These are phyloP conservation scores for Pseudozyma sp. DNA, from an alignment of 1,284 basidiomycete genomes.

Conservation along the genomic window DNA sequence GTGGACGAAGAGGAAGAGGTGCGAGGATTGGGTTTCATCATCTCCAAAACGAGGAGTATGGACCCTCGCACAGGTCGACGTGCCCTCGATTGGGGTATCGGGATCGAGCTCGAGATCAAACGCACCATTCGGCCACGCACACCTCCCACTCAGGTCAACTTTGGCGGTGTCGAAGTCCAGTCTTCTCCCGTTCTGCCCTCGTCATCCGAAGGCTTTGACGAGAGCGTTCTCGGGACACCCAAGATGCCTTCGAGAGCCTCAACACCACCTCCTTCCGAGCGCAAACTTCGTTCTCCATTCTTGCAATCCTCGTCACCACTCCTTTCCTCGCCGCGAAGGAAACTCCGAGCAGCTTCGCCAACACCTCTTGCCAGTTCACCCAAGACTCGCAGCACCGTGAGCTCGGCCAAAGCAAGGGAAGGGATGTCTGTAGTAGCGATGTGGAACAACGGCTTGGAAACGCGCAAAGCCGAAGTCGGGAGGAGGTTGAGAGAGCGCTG, in stretches of 20 bases:
- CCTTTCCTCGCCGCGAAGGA: slow-evolving; percentile 14
- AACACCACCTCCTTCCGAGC: slow-evolving; percentile 25
- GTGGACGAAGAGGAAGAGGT: slow-evolving; percentile 24
- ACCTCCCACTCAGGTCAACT: slow-evolving; percentile 43
- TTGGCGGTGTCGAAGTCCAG: slow-evolving; percentile 35
- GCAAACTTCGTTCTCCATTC: slow-evolving; percentile 2
- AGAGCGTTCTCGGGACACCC: slow-evolving; percentile 26
- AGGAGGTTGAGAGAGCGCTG: slow-evolving; percentile 47
- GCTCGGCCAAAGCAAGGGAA: slow-evolving; percentile 32
- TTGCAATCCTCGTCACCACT: slow-evolving; percentile 14
- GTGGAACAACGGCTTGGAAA: slow-evolving; percentile 65
- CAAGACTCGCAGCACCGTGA: slow-evolving; percentile 13
- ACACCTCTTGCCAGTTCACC: slow-evolving; percentile 14
- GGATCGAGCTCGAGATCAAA: slow-evolving; percentile 56
- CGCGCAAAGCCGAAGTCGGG: slow-evolving; percentile 54
- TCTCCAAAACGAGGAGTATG: slow-evolving; percentile 45
- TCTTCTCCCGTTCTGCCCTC: slow-evolving; percentile 11
- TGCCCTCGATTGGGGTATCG: slow-evolving; percentile 56
- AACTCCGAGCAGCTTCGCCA: slow-evolving; percentile 2
- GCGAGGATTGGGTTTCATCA: slow-evolving; percentile 56
- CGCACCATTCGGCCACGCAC: slow-evolving; percentile 23
- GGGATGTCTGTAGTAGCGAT: slow-evolving; percentile 61
- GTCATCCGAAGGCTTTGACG: slow-evolving; percentile 23
- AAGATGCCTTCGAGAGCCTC: slow-evolving; percentile 26
- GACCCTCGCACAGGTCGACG: slow-evolving; percentile 47